Evolutionary conservation across 345 rosid genomes (phyloP), one percentile per base, ranked within the genome.

Genomic region (Excoecaria agallocha): DNA sequence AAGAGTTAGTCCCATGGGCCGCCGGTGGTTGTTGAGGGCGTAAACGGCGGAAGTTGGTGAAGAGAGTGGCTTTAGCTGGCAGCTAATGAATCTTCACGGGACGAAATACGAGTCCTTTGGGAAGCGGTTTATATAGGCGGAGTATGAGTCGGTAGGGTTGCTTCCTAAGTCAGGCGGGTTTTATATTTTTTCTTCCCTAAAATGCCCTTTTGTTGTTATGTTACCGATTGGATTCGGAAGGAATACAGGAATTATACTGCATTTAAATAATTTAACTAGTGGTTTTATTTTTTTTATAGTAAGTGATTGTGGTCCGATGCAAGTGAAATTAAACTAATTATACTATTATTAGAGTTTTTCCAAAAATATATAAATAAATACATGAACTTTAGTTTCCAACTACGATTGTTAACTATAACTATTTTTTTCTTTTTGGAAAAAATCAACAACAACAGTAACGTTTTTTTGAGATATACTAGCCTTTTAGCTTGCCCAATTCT

Each of bases 1-100:
- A 12, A 57, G 56, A 72, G 24, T 66, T 19, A 71, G 67, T 25
- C 72, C 80, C 83, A 76, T 76, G 30, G 70, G 70, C 37, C 12
- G 37, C 9, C 8, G 39, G 73, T 5, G 59, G 73, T 20, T 57
- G 46, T 0, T 5, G 74, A 1, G 68, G 46, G 30, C 30, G 30
- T 0, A 30, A 2, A 30, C 1, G 8, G 25, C 9, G 55, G 45
- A 11, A 15, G 22, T 43, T 7, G 68, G 12, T 4, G 39, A 4
- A 10, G 7, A 5, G 0, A 15, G 30, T 12, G 1, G 48, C 1
- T 43, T 43, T 1, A 30, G 30, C 30, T 30, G 30, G 30, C 30
- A 30, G 30, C 30, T 30, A 0, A 30, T 30, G 30, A 30, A 30
- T 30, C 43, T 13, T 19, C 20, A 74, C 38, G 57, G 66, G 58